A percentile compares a stretch with the other conserved stretches of the same genome.
These are phyloP conservation scores for Colletotrichum sp. DNA, from an alignment of 2,329 filamentous ascomycete genomes.

Conservation along the genomic window DNA sequence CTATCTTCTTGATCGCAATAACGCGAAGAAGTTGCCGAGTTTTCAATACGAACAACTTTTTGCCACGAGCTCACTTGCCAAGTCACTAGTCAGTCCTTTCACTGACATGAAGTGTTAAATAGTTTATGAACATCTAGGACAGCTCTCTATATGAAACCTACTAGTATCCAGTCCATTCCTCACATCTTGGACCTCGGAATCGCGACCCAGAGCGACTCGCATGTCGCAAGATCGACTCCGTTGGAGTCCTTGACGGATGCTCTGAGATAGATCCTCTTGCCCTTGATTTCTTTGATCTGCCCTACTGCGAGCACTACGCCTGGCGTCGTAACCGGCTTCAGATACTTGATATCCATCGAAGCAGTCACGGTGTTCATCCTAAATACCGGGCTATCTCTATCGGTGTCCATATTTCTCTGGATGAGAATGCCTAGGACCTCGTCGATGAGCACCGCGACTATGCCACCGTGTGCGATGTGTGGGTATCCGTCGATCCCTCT, in stretches of 20 bases:
- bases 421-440: slow-evolving; percentile 40
- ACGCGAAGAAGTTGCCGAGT: not conserved
- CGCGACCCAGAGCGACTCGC: slow-evolving; percentile 19
- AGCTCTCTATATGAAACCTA: not conserved
- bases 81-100: not conserved
- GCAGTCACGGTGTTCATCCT: slow-evolving; percentile 36
- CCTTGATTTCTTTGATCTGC: slow-evolving; percentile 34
- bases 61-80: not conserved
- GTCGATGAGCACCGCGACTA: slow-evolving; percentile 39
- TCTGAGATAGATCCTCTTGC: slow-evolving; percentile 36
- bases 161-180: not conserved
- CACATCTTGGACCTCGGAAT: slow-evolving; percentile 6
- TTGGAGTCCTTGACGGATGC: slow-evolving; percentile 34
- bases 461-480: slow-evolving; percentile 39
- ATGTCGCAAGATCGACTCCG: slow-evolving; percentile 33
- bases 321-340: slow-evolving; percentile 34
- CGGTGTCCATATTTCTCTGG: slow-evolving; percentile 38
- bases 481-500: slow-evolving; percentile 37
- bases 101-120: not conserved
- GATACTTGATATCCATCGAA: slow-evolving; percentile 37
- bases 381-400: slow-evolving; percentile 33
- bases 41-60: accelerated
- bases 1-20: not conserved
- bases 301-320: slow-evolving; percentile 34
- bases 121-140: not conserved